phyloP scores from a whole-genome alignment of 441 rosid genomes.

The Mallotus repandus region DNA sequence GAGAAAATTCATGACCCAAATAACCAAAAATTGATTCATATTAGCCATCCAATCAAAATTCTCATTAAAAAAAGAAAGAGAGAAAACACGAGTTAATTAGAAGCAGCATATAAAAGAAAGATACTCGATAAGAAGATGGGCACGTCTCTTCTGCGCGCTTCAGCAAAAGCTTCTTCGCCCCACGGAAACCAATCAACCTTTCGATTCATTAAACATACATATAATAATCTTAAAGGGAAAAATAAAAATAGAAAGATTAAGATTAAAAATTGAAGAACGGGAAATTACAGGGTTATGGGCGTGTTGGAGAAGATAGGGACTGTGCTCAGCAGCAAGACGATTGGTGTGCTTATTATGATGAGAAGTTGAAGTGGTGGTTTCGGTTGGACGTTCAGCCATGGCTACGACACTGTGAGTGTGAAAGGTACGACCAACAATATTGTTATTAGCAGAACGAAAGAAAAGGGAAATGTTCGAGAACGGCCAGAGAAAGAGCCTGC shows the following conservation, averaged over 20 bases:
- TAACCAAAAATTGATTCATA: neutral
- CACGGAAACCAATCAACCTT: conserved; percentile 98
- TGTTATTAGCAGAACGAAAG: conserved; percentile 17
- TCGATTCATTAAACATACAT: neutral
- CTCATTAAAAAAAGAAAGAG: neutral
- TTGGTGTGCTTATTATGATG: conserved; percentile 44
- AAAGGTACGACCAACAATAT: conserved; percentile 29
- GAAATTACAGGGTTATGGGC: conserved; percentile 76
- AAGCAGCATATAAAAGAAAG: conserved; percentile 4
- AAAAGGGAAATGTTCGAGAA: too few relatives aligned
- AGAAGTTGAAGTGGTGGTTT: conserved; percentile 34
- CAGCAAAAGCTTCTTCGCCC: conserved; percentile 90
- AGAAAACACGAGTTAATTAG: neutral
- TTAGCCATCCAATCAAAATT: conserved; percentile 7
- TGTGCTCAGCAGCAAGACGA: conserved; percentile 85
- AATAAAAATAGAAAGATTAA: neutral
- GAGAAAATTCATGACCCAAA: neutral
- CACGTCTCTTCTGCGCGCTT: conserved; percentile 72
- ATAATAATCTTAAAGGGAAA: neutral
- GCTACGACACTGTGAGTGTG: conserved; percentile 41
- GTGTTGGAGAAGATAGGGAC: conserved; percentile 95
- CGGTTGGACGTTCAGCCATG: conserved; percentile 58
- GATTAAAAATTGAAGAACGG: neutral
- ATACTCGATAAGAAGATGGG: conserved; percentile 95
- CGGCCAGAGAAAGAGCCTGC: too few relatives aligned